Evolutionary conservation across 805 yeast species (phyloP), one percentile per base, ranked within the genome.

Genomic region (Blastobotrys attinorum): DNA sequence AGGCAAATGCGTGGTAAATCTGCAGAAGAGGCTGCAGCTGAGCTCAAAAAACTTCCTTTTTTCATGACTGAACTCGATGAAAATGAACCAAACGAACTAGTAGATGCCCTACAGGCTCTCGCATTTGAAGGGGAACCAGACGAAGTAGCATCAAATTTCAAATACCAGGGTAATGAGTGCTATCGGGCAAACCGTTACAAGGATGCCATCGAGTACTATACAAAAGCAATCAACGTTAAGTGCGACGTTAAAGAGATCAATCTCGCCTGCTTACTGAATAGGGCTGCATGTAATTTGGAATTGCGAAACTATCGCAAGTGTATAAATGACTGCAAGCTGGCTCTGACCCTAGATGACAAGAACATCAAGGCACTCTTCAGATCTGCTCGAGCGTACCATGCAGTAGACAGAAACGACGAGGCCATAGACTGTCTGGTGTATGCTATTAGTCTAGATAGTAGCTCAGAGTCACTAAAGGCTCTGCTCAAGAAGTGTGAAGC

Each of bases 51-150:
- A 55, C 66, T 87, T 60, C 98, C 98, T 6, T 83, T 92, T 54
- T 92, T 92, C 69, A 92, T 92, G 98, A 88, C 88, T 13, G 74
- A 82, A 53, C 65, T 87, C 15, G 94, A 83, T 55, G 87, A 83
- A 52, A 92, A 82, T 13, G 82, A 79, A 36, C 60, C 62, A 42
- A 85, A 84, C 56, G 58, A 70, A 3, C 81, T 77, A 41, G 65
- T 92, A 15, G 97, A 90, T 58, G 98, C 98, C 0, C 70, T 92
- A 45, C 82, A 81, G 58, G 90, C 96, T 3, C 68, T 92, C 53
- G 96, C 94, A 0, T 88, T 86, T 58, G 98, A 92, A 40, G 98
- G 97, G 37, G 95, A 87, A 50, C 96, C 97, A 0, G 80, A 83
- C 55, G 98, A 92, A 57, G 70, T 88, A 29, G 97, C 97, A 3